These are phyloP conservation scores for Grosmannia huntii DNA, from an alignment of 2,329 filamentous ascomycete species.

Conservation along the genomic window DNA sequence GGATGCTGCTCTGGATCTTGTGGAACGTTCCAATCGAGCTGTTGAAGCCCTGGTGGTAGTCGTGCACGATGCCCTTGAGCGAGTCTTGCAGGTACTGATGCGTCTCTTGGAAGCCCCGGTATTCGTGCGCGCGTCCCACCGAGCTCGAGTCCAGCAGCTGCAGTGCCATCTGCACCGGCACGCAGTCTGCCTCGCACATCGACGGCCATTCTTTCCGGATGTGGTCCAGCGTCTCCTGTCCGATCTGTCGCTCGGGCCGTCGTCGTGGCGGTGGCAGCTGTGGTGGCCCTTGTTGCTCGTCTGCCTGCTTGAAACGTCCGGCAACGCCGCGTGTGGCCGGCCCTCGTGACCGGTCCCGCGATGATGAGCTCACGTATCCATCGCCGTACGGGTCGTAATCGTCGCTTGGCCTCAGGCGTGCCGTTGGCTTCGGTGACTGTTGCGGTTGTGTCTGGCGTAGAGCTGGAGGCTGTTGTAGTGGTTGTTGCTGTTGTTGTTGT, in stretches of 20 bases:
- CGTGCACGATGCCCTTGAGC: constrained; percentile 89
- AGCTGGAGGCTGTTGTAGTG: background rate
- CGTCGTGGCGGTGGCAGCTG: background rate
- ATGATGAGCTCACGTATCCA: constrained; percentile 16
- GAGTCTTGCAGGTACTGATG: constrained; percentile 85
- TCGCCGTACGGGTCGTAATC: constrained; percentile 39
- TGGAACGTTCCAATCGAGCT: constrained; percentile 98
- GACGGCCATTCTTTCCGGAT: constrained; percentile 86
- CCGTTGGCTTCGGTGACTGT: background rate
- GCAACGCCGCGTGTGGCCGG: background rate
- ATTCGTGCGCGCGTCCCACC: constrained; percentile 79
- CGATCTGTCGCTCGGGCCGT: constrained; percentile 31
- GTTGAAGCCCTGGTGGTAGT: constrained; percentile 98
- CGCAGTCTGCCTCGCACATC: constrained; percentile 78
- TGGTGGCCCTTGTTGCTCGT: background rate
- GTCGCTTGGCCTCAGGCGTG: constrained; percentile 20
- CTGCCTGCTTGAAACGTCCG: background rate
- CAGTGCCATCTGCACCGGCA: constrained; percentile 88
- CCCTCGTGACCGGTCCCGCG: background rate
- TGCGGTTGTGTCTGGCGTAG: background rate
- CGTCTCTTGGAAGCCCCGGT: constrained; percentile 70
- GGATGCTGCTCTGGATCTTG: constrained; percentile 91
- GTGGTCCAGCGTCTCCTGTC: constrained; percentile 54
- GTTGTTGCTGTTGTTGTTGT: background rate
- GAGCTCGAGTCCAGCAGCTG: constrained; percentile 92